A percentile compares a stretch with the other conserved stretches of the same genome.
Conservation (phyloP, 2,329 filamentous ascomycete species). For the Colletotrichum agaves region DNA sequence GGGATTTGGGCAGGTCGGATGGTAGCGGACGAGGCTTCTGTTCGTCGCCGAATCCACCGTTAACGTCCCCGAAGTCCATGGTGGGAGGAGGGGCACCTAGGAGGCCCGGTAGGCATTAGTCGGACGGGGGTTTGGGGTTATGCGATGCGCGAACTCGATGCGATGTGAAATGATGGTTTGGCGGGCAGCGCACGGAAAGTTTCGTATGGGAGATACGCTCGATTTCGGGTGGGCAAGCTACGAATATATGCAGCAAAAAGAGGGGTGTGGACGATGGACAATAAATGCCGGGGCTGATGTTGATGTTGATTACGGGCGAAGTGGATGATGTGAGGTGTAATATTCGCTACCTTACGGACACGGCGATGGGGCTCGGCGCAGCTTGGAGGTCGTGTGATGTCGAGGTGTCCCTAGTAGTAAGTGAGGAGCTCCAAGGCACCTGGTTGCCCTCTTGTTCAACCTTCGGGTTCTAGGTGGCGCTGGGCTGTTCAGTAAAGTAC, state of each 20-base stretch:
- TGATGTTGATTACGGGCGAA: neutral
- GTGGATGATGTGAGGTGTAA: too few relatives aligned
- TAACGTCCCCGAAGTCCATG: slow-evolving; percentile 69
- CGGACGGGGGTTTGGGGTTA: slow-evolving; percentile 27
- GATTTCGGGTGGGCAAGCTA: neutral
- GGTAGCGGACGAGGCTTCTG: slow-evolving; percentile 70
- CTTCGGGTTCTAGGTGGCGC: neutral
- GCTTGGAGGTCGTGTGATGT: slow-evolving; percentile 22
- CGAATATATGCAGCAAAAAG: neutral
- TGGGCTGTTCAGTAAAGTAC: too few relatives aligned
- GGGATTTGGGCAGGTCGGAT: slow-evolving; percentile 86
- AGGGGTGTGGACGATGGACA: neutral
- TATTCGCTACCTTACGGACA: too few relatives aligned
- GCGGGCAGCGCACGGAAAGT: slow-evolving; percentile 21
- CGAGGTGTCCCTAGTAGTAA: neutral
- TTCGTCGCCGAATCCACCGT: slow-evolving; percentile 53
- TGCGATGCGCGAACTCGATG: slow-evolving; percentile 26
- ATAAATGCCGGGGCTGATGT: neutral
- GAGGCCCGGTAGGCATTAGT: slow-evolving; percentile 36
- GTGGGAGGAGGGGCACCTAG: slow-evolving; percentile 52
- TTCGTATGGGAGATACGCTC: slow-evolving; percentile 8
- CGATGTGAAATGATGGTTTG: slow-evolving; percentile 8
- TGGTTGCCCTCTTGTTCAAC: neutral
- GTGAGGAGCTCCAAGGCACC: neutral
- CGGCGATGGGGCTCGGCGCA: slow-evolving; percentile 1